Conservation (phyloP, 176 grass and related monocot species). For the Phoenix roebelenii region DNA sequence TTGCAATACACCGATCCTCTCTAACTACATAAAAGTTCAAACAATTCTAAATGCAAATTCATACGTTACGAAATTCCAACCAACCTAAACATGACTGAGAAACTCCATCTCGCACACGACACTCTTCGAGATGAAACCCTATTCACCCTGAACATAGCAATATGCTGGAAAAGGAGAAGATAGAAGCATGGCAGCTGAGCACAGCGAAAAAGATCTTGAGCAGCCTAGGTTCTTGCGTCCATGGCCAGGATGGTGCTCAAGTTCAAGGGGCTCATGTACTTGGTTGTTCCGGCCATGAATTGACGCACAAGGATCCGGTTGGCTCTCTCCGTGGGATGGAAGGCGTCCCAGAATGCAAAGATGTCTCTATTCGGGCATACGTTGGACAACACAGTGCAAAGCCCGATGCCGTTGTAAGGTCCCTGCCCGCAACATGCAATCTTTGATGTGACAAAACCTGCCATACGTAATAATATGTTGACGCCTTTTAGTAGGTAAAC, state of each 20-base stretch:
- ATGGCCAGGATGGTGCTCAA: conserved; percentile 60
- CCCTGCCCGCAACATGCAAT: conserved; percentile 85
- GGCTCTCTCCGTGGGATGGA: conserved; percentile 75
- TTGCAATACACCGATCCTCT: too few species aligned
- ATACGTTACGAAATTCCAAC: too few species aligned
- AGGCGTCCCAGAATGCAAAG: conserved; percentile 92
- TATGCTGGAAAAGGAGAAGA: too few species aligned
- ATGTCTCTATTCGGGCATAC: conserved; percentile 46
- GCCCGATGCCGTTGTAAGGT: conserved; percentile 51
- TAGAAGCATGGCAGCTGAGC: too few species aligned
- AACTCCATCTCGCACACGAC: too few species aligned
- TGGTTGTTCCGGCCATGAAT: conserved; percentile 24
- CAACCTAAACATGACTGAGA: too few species aligned
- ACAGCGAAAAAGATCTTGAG: too few species aligned
- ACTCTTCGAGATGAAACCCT: too few species aligned
- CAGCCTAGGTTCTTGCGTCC: conserved; percentile 19
- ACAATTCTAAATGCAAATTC: too few species aligned
- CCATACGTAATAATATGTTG: background rate
- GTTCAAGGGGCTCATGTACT: conserved; percentile 74
- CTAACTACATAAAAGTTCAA: too few species aligned
- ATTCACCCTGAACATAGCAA: too few species aligned
- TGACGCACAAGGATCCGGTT: conserved; percentile 63
- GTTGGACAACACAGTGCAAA: conserved; percentile 61
- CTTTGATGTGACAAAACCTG: conserved; percentile 57
- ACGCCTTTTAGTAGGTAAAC: too few species aligned